Conservation (phyloP, 345 rosid genomes). For the Tarenaya hassleriana region DNA sequence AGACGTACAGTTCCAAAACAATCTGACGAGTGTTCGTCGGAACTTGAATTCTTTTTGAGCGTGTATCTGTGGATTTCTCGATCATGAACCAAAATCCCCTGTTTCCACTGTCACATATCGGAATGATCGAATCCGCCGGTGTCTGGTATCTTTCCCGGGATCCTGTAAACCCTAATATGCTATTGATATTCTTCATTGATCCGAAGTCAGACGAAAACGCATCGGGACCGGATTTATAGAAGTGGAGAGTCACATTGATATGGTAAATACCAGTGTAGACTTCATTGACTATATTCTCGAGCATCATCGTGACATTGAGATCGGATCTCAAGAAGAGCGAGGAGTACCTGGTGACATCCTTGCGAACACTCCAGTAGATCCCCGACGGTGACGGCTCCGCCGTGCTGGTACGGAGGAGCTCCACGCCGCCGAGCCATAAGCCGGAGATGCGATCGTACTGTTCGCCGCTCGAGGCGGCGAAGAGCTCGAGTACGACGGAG, state of each 20-base stretch:
- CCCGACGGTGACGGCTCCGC: conserved; percentile 64
- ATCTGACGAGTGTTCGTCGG: conserved; percentile 54
- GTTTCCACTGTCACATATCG: conserved; percentile 33
- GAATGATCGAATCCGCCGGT: conserved; percentile 68
- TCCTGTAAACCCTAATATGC: background rate
- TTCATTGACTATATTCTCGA: conserved; percentile 72
- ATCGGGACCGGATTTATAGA: conserved; percentile 36
- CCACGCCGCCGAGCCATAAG: conserved; percentile 79
- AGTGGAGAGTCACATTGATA: conserved; percentile 50
- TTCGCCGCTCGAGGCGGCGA: conserved; percentile 47
- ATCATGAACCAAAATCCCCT: conserved; percentile 67
- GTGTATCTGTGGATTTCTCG: conserved; percentile 41
- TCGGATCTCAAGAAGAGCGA: conserved; percentile 38
- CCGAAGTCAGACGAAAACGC: no score
- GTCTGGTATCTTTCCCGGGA: conserved; percentile 20
- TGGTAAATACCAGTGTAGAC: conserved; percentile 69
- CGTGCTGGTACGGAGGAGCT: conserved; percentile 87
- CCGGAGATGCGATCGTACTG: conserved; percentile 75
- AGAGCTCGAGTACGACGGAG: conserved; percentile 47
- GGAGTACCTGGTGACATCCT: conserved; percentile 69
- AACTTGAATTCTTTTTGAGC: conserved; percentile 36
- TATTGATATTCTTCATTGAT: background rate
- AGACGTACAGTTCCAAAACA: conserved; percentile 59
- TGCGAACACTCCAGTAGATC: conserved; percentile 72
- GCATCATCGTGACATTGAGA: conserved; percentile 64